These are phyloP conservation scores for Gigaspora rosea DNA, from an alignment of 192 early-diverging fungal genomes.

Conservation along the genomic window DNA sequence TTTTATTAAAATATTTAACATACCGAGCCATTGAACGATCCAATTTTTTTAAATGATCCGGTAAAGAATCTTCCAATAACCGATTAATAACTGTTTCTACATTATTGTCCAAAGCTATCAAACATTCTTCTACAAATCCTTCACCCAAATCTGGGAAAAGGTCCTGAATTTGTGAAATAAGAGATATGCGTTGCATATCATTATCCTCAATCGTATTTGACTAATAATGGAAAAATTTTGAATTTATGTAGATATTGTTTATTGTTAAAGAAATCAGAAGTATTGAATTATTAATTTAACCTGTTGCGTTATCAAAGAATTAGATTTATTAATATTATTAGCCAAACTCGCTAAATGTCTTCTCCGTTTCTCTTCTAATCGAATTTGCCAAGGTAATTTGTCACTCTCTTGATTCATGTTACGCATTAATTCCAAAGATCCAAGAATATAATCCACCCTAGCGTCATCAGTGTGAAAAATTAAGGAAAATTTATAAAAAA, in stretches of 20 bases:
- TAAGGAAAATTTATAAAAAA: conserved; percentile 12
- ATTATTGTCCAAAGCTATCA: conserved; percentile 66
- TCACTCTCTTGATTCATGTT: conserved; percentile 42
- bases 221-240: no score
- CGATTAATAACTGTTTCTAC: conserved; percentile 76
- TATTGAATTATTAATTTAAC: no score
- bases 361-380: conserved; percentile 8
- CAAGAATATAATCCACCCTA: conserved; percentile 62
- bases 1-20: no score
- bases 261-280: no score
- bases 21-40: neutral
- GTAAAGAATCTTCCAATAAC: conserved; percentile 78
- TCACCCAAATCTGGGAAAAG: conserved; percentile 87
- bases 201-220: neutral
- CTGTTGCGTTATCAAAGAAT: neutral
- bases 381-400: neutral
- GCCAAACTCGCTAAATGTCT: neutral
- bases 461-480: conserved; percentile 49
- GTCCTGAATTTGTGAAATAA: conserved; percentile 83
- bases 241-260: no score
- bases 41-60: conserved; percentile 47
- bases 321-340: neutral
- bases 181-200: conserved; percentile 35
- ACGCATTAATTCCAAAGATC: conserved; percentile 72
- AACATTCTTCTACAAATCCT: conserved; percentile 88